Conservation (phyloP, 2,329 filamentous ascomycete genomes). For the Colletotrichum paranaense region DNA sequence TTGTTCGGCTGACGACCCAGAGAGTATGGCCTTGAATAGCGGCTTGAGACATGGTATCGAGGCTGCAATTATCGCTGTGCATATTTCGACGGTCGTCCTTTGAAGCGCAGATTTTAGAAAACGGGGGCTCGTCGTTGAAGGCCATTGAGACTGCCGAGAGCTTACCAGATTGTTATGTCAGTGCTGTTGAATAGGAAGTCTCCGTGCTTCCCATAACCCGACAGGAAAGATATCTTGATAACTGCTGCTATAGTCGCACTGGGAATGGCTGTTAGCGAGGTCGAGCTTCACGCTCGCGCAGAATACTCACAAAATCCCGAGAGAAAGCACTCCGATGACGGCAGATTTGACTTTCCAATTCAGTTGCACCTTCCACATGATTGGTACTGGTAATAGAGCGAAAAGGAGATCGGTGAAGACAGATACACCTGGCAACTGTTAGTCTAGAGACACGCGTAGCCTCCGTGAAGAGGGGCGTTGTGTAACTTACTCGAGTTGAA, state of each 20-base stretch:
- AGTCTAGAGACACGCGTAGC: too few species aligned
- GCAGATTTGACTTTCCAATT: conserved; percentile 42
- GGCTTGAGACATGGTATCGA: conserved; percentile 43
- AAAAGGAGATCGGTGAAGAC: conserved; percentile 43
- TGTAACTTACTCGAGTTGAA: conserved; percentile 38
- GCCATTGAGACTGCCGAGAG: background rate
- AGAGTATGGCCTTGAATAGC: conserved; percentile 38
- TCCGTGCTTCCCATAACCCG: conserved; percentile 39
- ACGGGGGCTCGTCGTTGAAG: background rate
- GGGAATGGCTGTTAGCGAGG: background rate
- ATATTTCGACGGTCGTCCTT: conserved; percentile 44
- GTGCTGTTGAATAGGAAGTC: conserved; percentile 43
- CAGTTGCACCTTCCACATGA: conserved; percentile 44
- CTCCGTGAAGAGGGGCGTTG: too few species aligned
- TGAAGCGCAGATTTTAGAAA: background rate
- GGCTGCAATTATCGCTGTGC: conserved; percentile 43
- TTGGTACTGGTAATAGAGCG: conserved; percentile 42
- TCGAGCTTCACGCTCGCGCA: background rate
- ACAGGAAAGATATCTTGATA: conserved; percentile 42
- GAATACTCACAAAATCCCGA: conserved; percentile 40
- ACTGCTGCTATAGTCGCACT: conserved; percentile 41
- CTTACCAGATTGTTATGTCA: conserved; percentile 44
- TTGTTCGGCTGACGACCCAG: conserved; percentile 14
- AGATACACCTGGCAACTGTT: conserved; percentile 34
- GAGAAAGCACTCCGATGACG: conserved; percentile 40